Percentiles rank a stretch among this genome's conserved stretches.
Conservation (phyloP, 148 eudicot genomes). For the Chenopodium album region DNA sequence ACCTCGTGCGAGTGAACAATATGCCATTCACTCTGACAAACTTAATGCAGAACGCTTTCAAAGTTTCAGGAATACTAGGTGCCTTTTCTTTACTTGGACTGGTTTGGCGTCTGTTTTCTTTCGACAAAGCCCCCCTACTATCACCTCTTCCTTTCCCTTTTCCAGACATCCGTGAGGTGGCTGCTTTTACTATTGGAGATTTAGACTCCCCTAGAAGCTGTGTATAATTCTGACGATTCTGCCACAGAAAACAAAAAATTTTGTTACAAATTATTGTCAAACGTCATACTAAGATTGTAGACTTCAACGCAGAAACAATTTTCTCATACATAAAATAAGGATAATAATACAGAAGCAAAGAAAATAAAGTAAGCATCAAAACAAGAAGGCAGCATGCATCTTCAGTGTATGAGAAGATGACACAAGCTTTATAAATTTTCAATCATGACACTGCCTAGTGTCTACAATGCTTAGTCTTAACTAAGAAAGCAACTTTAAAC, state of each 20-base stretch:
- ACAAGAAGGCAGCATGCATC: background rate
- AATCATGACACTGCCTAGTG: background rate
- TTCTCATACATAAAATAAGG: background rate
- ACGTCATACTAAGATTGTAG: background rate
- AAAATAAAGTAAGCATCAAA: background rate
- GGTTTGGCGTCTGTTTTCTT: slow-evolving; percentile 50
- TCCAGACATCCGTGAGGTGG: slow-evolving; percentile 42
- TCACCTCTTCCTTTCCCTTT: slow-evolving; percentile 75
- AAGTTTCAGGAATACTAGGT: slow-evolving; percentile 37
- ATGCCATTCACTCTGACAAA: slow-evolving; percentile 90
- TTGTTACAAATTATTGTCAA: background rate
- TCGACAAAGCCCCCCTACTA: slow-evolving; percentile 42
- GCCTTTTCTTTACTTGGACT: slow-evolving; percentile 51
- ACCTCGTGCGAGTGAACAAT: slow-evolving; percentile 97
- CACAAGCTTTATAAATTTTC: background rate
- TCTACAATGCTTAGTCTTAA: background rate
- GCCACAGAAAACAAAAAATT: slow-evolving; percentile 24
- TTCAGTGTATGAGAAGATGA: background rate
- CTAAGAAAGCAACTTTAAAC: background rate
- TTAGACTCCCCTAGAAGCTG: slow-evolving; percentile 59
- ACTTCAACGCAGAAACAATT: background rate
- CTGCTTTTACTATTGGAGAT: slow-evolving; percentile 43
- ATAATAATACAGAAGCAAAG: background rate
- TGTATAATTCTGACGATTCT: slow-evolving; percentile 86
- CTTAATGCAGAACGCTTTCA: slow-evolving; percentile 59